These are phyloP conservation scores for Cercophora sp. DNA, from an alignment of 495 filamentous ascomycete species.

Conservation along the genomic window DNA sequence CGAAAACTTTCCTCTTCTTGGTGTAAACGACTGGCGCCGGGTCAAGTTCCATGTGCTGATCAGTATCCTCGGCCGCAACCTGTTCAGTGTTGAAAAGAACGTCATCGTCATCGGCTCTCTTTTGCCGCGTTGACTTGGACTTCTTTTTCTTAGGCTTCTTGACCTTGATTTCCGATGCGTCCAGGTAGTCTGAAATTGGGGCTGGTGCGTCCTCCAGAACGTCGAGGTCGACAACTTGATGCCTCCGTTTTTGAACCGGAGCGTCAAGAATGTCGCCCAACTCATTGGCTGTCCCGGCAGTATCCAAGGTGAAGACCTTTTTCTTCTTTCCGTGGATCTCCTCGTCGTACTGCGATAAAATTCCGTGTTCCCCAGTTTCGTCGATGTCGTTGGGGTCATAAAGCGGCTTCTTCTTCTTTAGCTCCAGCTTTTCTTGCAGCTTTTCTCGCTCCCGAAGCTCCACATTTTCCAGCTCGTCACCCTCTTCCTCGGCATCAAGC, in stretches of 20 bases:
- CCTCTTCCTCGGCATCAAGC: constrained; percentile 80
- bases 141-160: constrained; percentile 95
- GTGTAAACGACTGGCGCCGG: constrained; percentile 38
- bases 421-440: constrained; percentile 67
- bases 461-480: constrained; percentile 87
- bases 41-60: constrained; percentile 75
- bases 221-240: constrained; percentile 72
- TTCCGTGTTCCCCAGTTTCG: constrained; percentile 58
- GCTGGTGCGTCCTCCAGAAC: constrained; percentile 54
- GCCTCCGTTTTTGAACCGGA: constrained; percentile 57
- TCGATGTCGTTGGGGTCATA: constrained; percentile 80
- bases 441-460: constrained; percentile 73
- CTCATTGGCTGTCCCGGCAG: constrained; percentile 63
- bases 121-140: constrained; percentile 67
- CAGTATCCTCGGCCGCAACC: constrained; percentile 38
- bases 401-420: constrained; percentile 87
- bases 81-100: constrained; percentile 54
- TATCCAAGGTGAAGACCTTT: constrained; percentile 83
- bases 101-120: constrained; percentile 69
- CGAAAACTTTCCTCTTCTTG: constrained; percentile 62
- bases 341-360: constrained; percentile 90
- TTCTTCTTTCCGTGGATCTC: constrained; percentile 89
- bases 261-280: constrained; percentile 54
- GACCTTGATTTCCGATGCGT: constrained; percentile 77
- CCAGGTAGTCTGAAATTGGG: constrained; percentile 79